Base-by-base conservation (phyloP, 2,329 filamentous ascomycete species). In the Apiospora sp. region DNA sequence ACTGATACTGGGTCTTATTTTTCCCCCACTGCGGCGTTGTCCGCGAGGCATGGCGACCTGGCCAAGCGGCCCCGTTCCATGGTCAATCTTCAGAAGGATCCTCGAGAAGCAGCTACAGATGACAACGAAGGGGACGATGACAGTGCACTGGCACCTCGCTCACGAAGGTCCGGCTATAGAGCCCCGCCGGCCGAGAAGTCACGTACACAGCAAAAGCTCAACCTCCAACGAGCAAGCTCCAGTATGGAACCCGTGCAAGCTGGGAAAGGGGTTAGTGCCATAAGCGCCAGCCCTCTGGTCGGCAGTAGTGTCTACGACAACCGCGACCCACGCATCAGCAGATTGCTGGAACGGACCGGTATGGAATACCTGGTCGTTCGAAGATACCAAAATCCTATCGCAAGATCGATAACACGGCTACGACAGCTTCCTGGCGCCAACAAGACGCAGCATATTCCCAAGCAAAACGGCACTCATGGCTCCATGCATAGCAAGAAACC, bases 351-450 rank as follows among this genome's bases (percentile, higher is more conserved):
- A 79, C 87, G 91, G 67, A 92, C 92, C 0, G 91, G 90, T 22
- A 89, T 92, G 81, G 92, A 94, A 78, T 94, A 94, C 79, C 86
- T 91, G n/a, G 92, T 93, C 12, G 91, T 94, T 46, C 88, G 92
- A 71, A 86, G 92, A 64, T 92, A 92, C 78, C 91, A 93, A 77
- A 93, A 93, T 76, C 92, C 92, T 0, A 86, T 94, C 24, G 89
- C 88, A 5, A 87, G 92, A 67, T 92, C 91, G 0, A 82, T 94
- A 24, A 80, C 81, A 37, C 85, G 90, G 37, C 80, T 92, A 14
- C 81, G 86, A 43, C 84, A 87, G 69, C 82, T 90, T 0, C 87
- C 89, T 0, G 87, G 87, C 10, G 80, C 84, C 43, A 85, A 89
- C 70, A 88, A 86, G 78, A 84, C 82, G 44, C 83, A 84, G 73